A percentile compares a stretch with the other conserved stretches of the same genome.
Conservation (phyloP, 441 rosid genomes). For the Raphanus hybrid region DNA sequence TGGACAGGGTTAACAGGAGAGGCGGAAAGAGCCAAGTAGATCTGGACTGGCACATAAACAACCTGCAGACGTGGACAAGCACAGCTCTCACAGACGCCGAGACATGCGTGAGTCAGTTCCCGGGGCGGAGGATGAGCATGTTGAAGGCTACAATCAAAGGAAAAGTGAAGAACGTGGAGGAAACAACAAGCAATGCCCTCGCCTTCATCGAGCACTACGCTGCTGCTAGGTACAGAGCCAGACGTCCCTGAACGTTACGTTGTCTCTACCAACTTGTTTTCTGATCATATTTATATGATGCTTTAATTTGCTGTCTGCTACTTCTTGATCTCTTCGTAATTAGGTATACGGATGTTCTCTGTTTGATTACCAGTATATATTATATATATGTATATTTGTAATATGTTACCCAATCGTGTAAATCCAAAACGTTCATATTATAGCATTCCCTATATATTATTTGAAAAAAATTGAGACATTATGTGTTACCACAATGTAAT, state of each 20-base stretch:
- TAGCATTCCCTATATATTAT: background rate
- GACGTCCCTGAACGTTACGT: constrained; percentile 39
- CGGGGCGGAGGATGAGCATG: constrained; percentile 61
- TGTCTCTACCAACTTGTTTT: constrained; percentile 7
- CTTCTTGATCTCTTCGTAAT: constrained; percentile 23
- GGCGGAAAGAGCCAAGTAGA: constrained; percentile 47
- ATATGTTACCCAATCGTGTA: background rate
- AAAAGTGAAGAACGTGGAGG: constrained; percentile 75
- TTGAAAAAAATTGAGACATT: too few relatives aligned
- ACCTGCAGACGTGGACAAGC: constrained; percentile 74
- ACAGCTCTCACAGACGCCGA: constrained; percentile 70
- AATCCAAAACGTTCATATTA: background rate
- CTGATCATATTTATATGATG: constrained; percentile 20
- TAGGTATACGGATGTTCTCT: constrained; percentile 7
- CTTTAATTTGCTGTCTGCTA: background rate
- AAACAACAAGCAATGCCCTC: constrained; percentile 77
- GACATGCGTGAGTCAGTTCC: constrained; percentile 57
- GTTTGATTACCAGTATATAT: background rate
- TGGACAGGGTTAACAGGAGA: constrained; percentile 44
- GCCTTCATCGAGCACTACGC: constrained; percentile 71
- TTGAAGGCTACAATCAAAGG: constrained; percentile 69
- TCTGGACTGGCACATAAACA: constrained; percentile 59
- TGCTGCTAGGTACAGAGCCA: constrained; percentile 46
- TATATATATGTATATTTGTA: too few relatives aligned
- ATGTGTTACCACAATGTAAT: too few relatives aligned